Evolutionary conservation across 139 green algal genomes (phyloP), one percentile per base, ranked within the genome.

Genomic region (Picocystis salinarum): DNA sequence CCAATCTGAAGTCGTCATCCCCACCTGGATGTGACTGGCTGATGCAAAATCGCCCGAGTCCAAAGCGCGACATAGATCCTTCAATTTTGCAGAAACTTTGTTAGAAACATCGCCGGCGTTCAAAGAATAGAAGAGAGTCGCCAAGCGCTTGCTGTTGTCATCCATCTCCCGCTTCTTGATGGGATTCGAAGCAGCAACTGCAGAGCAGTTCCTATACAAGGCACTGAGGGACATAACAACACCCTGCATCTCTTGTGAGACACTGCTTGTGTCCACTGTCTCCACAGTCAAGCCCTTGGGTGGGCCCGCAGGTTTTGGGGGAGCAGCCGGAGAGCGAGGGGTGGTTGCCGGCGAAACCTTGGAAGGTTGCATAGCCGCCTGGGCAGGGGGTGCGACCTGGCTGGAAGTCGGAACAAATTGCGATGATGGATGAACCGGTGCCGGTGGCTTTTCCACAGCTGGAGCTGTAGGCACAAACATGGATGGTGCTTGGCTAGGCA

Each of bases 1-100:
- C 84, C 87, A 98, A 56, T 93, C 76, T 9, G 39, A 77, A 34
- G 77, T 83, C 1, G 88, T 95, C 53, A 98, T 62, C 30, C 47
- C 55, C 23, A 62, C 34, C 34, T 85, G 76, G 10, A 84, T 67
- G 53, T 73, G 62, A 22, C 62, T 66, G 30, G 84, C 87, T 0
- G 50, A 69, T 23, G 66, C 57, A 47, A 70, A 82, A 63, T 95
- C 82, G 6, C 66, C 70, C 1, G 47, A 45, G 40, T 80, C 73
- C 36, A 95, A 62, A 3, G 85, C 84, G 5, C 66, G 45, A 33
- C 61, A 71, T 34, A 94, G 67, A 64, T 81, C 48, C 48, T 69
- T 36, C 52, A 97, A 65, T 61, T 87, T 81, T 7, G 41, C 56
- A 4, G 64, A 30, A 5, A 94, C 79, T 20, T 51, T 52, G 2